Conservation (phyloP, 108 stramenopile species). For the Stephanodiscus minutulus region DNA sequence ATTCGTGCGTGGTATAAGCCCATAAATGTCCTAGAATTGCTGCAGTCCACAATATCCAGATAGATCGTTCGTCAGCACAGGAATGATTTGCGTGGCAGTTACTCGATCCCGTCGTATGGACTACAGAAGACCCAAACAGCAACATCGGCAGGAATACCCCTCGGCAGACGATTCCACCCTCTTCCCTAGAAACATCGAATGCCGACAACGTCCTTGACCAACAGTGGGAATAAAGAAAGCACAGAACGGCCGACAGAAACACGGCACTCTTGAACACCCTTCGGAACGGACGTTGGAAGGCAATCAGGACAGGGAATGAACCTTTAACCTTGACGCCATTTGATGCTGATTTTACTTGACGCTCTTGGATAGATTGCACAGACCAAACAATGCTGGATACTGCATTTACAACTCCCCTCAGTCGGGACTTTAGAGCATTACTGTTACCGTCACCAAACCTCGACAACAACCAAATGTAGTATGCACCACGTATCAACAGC, state of each 20-base stretch:
- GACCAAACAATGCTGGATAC: conserved; percentile 9
- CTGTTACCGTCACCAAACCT: conserved; percentile 4
- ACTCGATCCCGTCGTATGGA: background rate
- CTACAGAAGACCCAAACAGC: conserved; percentile 16
- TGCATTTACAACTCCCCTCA: background rate
- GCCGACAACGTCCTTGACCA: conserved; percentile 55
- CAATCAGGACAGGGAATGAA: conserved; percentile 31
- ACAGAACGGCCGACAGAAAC: conserved; percentile 36
- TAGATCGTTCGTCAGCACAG: conserved; percentile 46
- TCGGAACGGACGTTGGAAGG: conserved; percentile 57
- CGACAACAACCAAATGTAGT: conserved; percentile 43
- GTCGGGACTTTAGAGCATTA: background rate
- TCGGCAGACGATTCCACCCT: conserved; percentile 41
- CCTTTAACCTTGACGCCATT: conserved; percentile 4
- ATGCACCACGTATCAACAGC: conserved; percentile 40
- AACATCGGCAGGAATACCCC: conserved; percentile 34
- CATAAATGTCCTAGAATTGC: conserved; percentile 34
- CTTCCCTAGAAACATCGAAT: conserved; percentile 41
- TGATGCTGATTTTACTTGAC: conserved; percentile 1
- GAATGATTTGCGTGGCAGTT: conserved; percentile 17
- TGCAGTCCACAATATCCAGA: conserved; percentile 43
- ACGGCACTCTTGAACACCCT: conserved; percentile 43
- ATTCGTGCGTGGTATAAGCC: conserved; percentile 41
- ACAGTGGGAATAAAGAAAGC: conserved; percentile 54
- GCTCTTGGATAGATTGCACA: background rate